A percentile compares a stretch with the other conserved stretches of the same genome.
phyloP scores from a whole-genome alignment of 2,329 filamentous ascomycete genomes.

The Fusarium sp. region DNA sequence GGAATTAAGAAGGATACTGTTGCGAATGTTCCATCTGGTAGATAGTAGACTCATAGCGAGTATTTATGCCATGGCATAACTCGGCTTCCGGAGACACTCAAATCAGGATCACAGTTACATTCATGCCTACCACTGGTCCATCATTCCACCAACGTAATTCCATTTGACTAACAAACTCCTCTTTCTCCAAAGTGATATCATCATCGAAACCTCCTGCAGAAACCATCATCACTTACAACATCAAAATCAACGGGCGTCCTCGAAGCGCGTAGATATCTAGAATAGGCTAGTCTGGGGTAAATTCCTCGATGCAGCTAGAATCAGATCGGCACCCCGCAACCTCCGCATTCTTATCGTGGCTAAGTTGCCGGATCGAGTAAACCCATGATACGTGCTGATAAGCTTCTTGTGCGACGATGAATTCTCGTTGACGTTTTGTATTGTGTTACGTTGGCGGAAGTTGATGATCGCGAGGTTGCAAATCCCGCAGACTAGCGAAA shows the following conservation, averaged over 20 bases:
- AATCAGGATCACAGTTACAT: background rate
- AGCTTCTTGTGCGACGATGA: background rate
- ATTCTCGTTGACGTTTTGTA: background rate
- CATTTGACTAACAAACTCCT: background rate
- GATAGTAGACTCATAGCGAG: background rate
- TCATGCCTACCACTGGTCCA: too few species aligned
- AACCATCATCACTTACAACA: background rate
- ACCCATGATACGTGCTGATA: slow-evolving; percentile 5
- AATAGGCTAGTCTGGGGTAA: slow-evolving; percentile 26
- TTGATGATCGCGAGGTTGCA: background rate
- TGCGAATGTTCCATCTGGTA: fast-evolving
- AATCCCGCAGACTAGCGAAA: background rate
- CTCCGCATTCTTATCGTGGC: slow-evolving; percentile 32
- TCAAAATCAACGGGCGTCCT: background rate
- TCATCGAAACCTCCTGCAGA: background rate
- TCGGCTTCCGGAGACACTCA: background rate
- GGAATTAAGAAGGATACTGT: fast-evolving
- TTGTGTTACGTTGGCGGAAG: background rate
- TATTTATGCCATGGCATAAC: background rate
- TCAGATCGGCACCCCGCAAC: slow-evolving; percentile 14
- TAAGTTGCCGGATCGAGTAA: slow-evolving; percentile 38
- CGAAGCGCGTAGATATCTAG: slow-evolving; percentile 30
- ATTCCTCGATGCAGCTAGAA: background rate
- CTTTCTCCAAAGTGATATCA: background rate
- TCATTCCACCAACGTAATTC: background rate